phyloP scores from a whole-genome alignment of 768 basidiomycete species.

The Pleurotus citrinopileatus region DNA sequence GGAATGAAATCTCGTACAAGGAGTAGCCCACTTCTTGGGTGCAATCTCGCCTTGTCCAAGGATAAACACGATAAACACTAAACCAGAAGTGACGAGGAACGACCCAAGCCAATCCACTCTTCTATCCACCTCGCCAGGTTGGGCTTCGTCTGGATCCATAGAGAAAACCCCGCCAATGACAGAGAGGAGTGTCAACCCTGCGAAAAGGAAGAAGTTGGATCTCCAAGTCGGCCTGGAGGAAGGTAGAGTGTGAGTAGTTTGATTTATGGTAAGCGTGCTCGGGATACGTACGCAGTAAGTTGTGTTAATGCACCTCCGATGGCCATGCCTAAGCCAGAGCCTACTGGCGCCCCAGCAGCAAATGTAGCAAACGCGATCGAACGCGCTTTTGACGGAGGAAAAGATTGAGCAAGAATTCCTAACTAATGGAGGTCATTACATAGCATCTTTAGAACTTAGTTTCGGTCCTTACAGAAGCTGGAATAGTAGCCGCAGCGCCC shows the following conservation, averaged over 20 bases:
- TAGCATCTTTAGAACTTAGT: no score
- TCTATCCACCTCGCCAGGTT: constrained; percentile 35
- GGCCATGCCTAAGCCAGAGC: constrained; percentile 65
- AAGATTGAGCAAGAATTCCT: constrained; percentile 79
- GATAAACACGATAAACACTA: constrained; percentile 71
- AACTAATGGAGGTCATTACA: no score
- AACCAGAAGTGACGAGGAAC: constrained; percentile 55
- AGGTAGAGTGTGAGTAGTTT: background rate
- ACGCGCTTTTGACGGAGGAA: constrained; percentile 63
- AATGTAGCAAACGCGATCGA: constrained; percentile 82
- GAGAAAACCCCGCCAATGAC: constrained; percentile 49
- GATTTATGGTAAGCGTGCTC: background rate
- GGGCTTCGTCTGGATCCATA: constrained; percentile 57
- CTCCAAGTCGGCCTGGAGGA: constrained; percentile 58
- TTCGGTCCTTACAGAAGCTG: constrained; percentile 65
- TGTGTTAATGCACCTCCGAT: constrained; percentile 75
- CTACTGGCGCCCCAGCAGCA: constrained; percentile 81
- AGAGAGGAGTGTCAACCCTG: constrained; percentile 53
- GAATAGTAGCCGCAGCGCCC: constrained; percentile 75
- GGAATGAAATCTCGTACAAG: constrained; percentile 19
- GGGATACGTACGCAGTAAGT: constrained; percentile 25
- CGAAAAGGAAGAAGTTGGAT: constrained; percentile 53
- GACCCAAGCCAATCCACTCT: constrained; percentile 81
- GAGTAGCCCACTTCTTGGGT: constrained; percentile 58
- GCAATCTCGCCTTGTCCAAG: constrained; percentile 65